Evolutionary conservation across 2,329 filamentous ascomycete species (phyloP), one percentile per base, ranked within the genome.

Genomic region (Epicoccum nigrum): DNA sequence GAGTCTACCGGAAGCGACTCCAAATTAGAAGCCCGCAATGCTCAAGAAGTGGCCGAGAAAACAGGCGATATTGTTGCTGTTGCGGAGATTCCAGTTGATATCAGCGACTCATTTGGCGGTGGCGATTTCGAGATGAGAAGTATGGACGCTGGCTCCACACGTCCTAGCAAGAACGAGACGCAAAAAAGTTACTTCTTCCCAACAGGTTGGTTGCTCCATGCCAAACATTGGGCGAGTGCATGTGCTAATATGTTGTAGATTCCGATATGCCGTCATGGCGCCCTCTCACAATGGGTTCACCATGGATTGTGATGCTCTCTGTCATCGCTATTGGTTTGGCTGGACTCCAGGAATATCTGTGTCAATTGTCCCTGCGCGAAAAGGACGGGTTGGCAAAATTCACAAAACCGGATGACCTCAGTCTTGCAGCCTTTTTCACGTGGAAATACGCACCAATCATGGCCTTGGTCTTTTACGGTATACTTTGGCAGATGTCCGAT

Each of bases 401-500:
- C 38, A 51, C 17, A 5, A 64, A 58, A 17, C 65, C 74, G 7
- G 45, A 61, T 16, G 59, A 70, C 1, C 40, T 75, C 19, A 51
- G 62, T 30, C 40, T 71, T 7, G 60, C 62, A 1, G 56, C 63
- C 20, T 71, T 68, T 34, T 73, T 72, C 27, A 71, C 69, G 2
- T 73, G 73, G 63, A 70, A 77, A 47, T 73, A 76, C 68, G 61
- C 77, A 49, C 57, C 72, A 0, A 77, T 78, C 11, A 69, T 80
- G 39, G 62, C 77, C n/a, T 74, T 78, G 27, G 76, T 81, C 39
- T 71, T 71, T 17, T 81, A 79, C 50, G 77, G 78, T 37, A 76
- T 80, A 11, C 55, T 79, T 11, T 80, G 77, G 75, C 77, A 79
- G 50, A 76, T 80, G 52, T 73, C 76, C 21, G 78, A 80, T 52